phyloP scores from a whole-genome alignment of 2,329 filamentous ascomycete genomes.

The Penicillium sclerotiorum region DNA sequence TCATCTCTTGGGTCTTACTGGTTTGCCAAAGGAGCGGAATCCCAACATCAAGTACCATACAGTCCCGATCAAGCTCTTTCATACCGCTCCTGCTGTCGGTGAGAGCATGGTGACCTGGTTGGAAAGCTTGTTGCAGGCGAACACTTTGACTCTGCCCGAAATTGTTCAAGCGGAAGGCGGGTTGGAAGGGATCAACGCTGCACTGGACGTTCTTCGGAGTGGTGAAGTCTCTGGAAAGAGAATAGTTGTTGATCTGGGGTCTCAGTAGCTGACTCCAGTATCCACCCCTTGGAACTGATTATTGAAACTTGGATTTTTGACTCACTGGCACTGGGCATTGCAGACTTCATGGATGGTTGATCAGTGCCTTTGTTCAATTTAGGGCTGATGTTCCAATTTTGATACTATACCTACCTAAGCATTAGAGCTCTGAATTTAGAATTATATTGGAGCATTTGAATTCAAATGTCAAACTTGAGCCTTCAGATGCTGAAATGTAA shows the following conservation, averaged over 20 bases:
- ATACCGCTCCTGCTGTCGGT: slow-evolving; percentile 66
- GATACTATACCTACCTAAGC: too few relatives aligned
- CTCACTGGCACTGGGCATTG: too few relatives aligned
- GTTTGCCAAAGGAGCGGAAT: slow-evolving; percentile 61
- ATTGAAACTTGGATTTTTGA: background rate
- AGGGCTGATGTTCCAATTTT: too few relatives aligned
- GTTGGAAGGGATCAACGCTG: slow-evolving; percentile 67
- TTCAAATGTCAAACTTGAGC: too few relatives aligned
- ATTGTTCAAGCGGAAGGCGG: slow-evolving; percentile 67
- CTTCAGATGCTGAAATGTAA: too few relatives aligned
- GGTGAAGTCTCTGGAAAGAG: slow-evolving; percentile 70
- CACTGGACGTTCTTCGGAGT: slow-evolving; percentile 65
- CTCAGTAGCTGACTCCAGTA: too few relatives aligned
- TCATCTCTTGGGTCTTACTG: slow-evolving; percentile 70
- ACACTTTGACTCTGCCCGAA: slow-evolving; percentile 61
- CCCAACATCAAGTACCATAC: slow-evolving; percentile 60
- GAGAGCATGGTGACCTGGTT: slow-evolving; percentile 67
- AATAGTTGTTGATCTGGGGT: slow-evolving; percentile 58
- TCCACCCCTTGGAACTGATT: too few relatives aligned
- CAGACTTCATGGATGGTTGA: too few relatives aligned
- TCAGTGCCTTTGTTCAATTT: too few relatives aligned
- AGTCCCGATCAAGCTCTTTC: slow-evolving; percentile 76
- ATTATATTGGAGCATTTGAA: too few relatives aligned
- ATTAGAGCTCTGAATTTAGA: too few relatives aligned
- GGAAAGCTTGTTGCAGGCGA: slow-evolving; percentile 62